These are phyloP conservation scores for Monascus purpureus DNA, from an alignment of 495 filamentous ascomycete genomes.

Conservation along the genomic window DNA sequence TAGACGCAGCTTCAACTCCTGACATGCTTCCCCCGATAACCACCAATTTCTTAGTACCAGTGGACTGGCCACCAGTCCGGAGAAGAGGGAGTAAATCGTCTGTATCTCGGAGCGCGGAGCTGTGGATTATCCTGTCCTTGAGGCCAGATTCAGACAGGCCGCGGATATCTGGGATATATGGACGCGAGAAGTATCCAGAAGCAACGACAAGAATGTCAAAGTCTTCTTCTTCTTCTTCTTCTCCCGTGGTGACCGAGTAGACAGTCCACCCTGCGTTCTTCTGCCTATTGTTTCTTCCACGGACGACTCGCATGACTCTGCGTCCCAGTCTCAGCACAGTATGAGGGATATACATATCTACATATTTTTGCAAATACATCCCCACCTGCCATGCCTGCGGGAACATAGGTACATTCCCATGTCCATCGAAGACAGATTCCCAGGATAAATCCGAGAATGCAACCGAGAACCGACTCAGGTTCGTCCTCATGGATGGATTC, in stretches of 20 bases:
- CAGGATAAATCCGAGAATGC: slow-evolving; percentile 69
- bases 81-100: slow-evolving; percentile 9
- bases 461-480: slow-evolving; percentile 66
- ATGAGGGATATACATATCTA: slow-evolving; percentile 37
- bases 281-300: slow-evolving; percentile 9
- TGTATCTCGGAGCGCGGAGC: slow-evolving; percentile 31
- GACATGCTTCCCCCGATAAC: slow-evolving; percentile 79
- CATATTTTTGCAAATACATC: slow-evolving; percentile 53
- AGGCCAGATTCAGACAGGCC: slow-evolving; percentile 19
- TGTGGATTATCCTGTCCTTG: slow-evolving; percentile 39
- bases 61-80: slow-evolving; percentile 20
- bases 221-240: slow-evolving; percentile 8
- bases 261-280: slow-evolving; percentile 39
- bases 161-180: slow-evolving; percentile 36
- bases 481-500: slow-evolving; percentile 59
- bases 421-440: slow-evolving; percentile 28
- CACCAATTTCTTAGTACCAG: too few species aligned
- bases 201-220: slow-evolving; percentile 68
- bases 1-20: slow-evolving; percentile 60
- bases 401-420: slow-evolving; percentile 39
- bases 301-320: slow-evolving; percentile 35
- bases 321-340: slow-evolving; percentile 35
- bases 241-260: slow-evolving; percentile 13
- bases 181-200: slow-evolving; percentile 61
- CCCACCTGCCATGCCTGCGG: slow-evolving; percentile 68